Percentiles rank a stretch among this genome's conserved stretches.
These are phyloP conservation scores for Trichoderma harzianum DNA, from an alignment of 2,329 filamentous ascomycete species.

Conservation along the genomic window DNA sequence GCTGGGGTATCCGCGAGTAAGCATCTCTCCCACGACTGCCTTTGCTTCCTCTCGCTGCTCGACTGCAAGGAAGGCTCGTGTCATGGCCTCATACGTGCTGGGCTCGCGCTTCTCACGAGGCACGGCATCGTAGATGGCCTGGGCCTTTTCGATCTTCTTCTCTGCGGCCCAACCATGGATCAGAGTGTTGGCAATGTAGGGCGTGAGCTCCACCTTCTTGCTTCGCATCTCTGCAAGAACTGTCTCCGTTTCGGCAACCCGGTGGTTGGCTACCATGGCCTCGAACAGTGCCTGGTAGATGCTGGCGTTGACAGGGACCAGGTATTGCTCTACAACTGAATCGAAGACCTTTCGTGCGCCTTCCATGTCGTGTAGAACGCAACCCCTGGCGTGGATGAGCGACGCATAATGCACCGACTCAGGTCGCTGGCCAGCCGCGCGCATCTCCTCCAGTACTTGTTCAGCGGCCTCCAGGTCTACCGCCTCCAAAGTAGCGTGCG, in stretches of 20 bases:
- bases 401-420: constrained; percentile 96
- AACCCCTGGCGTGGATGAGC: constrained; percentile 92
- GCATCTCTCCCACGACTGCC: constrained; percentile 81
- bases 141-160: constrained; percentile 75
- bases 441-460: constrained; percentile 75
- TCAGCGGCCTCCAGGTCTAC: constrained; percentile 86
- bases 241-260: constrained; percentile 70
- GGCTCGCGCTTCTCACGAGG: constrained; percentile 79
- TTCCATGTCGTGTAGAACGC: constrained; percentile 85
- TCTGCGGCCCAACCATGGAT: constrained; percentile 94
- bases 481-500: constrained; percentile 89
- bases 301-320: constrained; percentile 72
- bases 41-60: constrained; percentile 77
- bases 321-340: constrained; percentile 64
- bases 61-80: constrained; percentile 80
- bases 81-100: constrained; percentile 99
- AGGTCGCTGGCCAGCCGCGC: constrained; percentile 67
- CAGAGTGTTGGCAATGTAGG: constrained; percentile 96
- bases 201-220: constrained; percentile 77
- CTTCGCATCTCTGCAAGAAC: constrained; percentile 73
- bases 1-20: constrained; percentile 82
- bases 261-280: constrained; percentile 92
- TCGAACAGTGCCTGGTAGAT: constrained; percentile 97
- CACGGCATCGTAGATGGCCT: constrained; percentile 75
- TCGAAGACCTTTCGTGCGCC: constrained; percentile 82